phyloP scores from a whole-genome alignment of 73 alveolate species.

The Blepharisma japonicum region DNA sequence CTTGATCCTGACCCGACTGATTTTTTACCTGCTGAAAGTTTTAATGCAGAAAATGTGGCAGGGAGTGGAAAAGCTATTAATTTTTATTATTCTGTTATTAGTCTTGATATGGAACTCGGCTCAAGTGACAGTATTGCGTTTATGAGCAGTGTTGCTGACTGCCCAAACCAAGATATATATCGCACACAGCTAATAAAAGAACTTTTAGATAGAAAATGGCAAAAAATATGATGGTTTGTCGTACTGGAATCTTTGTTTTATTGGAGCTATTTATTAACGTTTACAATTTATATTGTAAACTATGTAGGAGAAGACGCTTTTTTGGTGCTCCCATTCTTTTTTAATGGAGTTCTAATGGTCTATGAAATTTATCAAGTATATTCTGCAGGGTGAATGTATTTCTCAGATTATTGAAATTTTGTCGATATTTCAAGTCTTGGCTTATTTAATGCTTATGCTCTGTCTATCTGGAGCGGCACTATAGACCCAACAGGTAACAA shows the following conservation, averaged over 20 bases:
- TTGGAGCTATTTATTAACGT: background rate
- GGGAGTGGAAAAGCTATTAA: background rate
- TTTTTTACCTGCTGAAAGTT: too few species aligned
- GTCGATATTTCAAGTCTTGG: background rate
- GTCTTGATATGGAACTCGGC: background rate
- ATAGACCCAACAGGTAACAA: background rate
- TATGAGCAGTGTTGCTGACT: background rate
- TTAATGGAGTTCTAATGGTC: background rate
- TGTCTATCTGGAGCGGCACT: background rate
- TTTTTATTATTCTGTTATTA: background rate
- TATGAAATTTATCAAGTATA: constrained; percentile 7
- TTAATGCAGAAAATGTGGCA: too few species aligned
- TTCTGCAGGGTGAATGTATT: constrained; percentile 3
- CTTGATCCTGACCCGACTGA: too few species aligned
- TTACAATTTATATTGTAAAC: background rate
- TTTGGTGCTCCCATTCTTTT: background rate
- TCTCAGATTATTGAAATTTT: background rate
- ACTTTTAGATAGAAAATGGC: background rate
- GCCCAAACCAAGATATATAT: background rate
- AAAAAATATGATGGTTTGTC: background rate
- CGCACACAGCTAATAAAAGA: background rate
- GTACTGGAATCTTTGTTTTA: background rate
- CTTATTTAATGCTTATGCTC: background rate
- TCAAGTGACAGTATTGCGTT: background rate
- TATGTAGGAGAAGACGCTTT: background rate